Evolutionary conservation across 176 grass and related monocot species (phyloP), one percentile per base, ranked within the genome.

Genomic region (Calamus simplicifolius): DNA sequence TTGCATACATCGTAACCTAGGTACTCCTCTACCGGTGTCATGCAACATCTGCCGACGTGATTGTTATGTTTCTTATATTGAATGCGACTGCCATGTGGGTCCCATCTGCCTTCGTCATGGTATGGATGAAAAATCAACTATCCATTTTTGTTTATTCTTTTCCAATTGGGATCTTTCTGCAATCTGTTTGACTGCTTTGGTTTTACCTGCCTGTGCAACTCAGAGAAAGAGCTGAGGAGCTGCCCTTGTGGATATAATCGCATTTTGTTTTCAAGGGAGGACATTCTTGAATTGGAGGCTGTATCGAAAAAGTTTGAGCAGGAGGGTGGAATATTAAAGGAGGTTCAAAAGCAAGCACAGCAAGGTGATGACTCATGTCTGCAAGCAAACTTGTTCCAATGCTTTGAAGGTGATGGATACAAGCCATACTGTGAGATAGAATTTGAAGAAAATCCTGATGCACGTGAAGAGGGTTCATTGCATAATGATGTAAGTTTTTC

Each of bases 31-130:
- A 7, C 69, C 76, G 56, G 52, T 93, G 38, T 60, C 73, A 0
- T 98, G 94, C 81, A 82, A 81, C 62, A 77, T 98, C 35, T 98
- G 94, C 50, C 73, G 81, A 52, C 81, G 88, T 67, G 87, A 89
- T 74, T 98, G 94, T 75, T 92, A 92, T 38, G 50, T 93, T 48
- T 75, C 81, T 60, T 75, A 92, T 53, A 80, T 98, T 56, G 68
- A 60, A 54, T 98, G 94, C 51, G 54, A 76, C 64, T 98, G 94
- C 68, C 69, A 77, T 29, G 67, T 83, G 65, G 88, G 80, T 68
- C 82, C 94, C 49, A 75, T 92, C 57, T 98, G 94, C 71, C 76
- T 98, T 49, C 79, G 80, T 71, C 94, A 98, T 4, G 94, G 94
- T 98, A 98, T 62, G 83, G 31, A 43, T 27, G 59, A 54, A 3